phyloP scores from a whole-genome alignment of 2,329 filamentous ascomycete genomes.

The Chalaropsis thielavioides region DNA sequence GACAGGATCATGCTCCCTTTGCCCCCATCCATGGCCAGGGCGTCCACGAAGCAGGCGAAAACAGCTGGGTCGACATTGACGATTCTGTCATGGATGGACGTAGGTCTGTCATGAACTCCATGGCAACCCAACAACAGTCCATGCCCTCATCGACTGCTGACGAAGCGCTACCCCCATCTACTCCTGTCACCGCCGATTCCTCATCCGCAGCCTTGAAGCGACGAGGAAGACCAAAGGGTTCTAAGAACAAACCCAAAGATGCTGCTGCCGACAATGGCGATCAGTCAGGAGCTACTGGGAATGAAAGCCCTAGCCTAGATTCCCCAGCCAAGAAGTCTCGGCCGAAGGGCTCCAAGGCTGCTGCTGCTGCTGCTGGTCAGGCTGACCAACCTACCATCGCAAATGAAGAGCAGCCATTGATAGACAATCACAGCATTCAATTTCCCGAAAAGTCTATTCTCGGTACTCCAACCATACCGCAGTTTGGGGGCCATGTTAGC shows the following conservation, averaged over 20 bases:
- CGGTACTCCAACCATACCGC: neutral
- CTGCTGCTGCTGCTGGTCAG: conserved; percentile 13
- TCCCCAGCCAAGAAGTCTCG: neutral
- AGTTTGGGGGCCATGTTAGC: conserved; percentile 8
- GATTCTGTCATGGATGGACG: conserved; percentile 16
- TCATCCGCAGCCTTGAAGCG: conserved; percentile 26
- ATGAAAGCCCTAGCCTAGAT: conserved; percentile 1
- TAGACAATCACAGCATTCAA: conserved; percentile 12
- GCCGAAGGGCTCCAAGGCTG: conserved; percentile 7
- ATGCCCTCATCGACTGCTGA: conserved; percentile 5
- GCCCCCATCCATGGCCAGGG: neutral
- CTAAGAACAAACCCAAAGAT: conserved; percentile 30
- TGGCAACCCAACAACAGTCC: conserved; percentile 14
- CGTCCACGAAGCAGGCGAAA: neutral
- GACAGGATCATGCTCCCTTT: neutral
- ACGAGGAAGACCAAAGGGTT: conserved; percentile 41
- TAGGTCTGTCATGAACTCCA: conserved; percentile 25
- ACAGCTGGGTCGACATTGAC: conserved; percentile 13
- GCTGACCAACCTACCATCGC: conserved; percentile 16
- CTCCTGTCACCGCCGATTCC: conserved; percentile 5
- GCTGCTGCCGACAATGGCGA: conserved; percentile 5
- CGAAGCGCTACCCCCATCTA: conserved; percentile 7
- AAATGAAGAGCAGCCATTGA: conserved; percentile 4
- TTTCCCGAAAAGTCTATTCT: conserved; percentile 3
- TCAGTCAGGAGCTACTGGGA: conserved; percentile 8